Evolutionary conservation across 192 early-diverging fungal genomes (phyloP), one percentile per base, ranked within the genome.

Genomic region (Chytriomyces sp.): DNA sequence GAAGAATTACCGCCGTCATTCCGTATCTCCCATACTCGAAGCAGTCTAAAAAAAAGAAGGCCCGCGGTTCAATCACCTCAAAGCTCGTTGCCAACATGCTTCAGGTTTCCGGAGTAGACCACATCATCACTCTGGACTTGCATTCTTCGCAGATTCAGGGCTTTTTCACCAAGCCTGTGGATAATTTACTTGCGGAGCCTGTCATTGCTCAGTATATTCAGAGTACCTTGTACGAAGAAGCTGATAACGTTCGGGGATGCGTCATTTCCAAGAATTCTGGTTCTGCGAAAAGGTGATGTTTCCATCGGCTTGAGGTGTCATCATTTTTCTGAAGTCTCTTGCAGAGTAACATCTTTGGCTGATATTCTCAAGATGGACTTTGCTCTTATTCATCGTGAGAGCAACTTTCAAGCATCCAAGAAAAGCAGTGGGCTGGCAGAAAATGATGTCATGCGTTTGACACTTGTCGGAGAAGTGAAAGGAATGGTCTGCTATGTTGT

Each of bases 41-140:
- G 85, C 97, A 99, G 83, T 92, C 90, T 84, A 99, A 99, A 88
- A 98, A 97, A 91, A 95, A 99, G 86, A 99, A 98, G 89, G 90
- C 91, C 50, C 92, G 97, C 83, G 94, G 93, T 8, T 92, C 96
- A 46, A 97, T 99, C 75, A 93, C 96, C 44, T 96, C 96, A 69
- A 99, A 99, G 83, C 83, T 99, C 64, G 90, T 97, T 53, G 96
- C 97, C 49, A 97, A 92, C 82, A 97, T 98, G 92, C 86, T 99
- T 50, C 91, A 89, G 0, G 95, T 96, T 59, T 89, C 96, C 10
- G 97, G 97, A 24, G 96, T 95, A 3, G 95, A 99, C 84, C 97
- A 99, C 86, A 89, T 99, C 50, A 97, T 99, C 82, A 99, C 97
- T 9, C 94, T 99, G 92, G 97, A 99, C 73, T 85, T 99, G 69